phyloP scores from a whole-genome alignment of 495 filamentous ascomycete genomes.

The Trichocladium antarcticum region DNA sequence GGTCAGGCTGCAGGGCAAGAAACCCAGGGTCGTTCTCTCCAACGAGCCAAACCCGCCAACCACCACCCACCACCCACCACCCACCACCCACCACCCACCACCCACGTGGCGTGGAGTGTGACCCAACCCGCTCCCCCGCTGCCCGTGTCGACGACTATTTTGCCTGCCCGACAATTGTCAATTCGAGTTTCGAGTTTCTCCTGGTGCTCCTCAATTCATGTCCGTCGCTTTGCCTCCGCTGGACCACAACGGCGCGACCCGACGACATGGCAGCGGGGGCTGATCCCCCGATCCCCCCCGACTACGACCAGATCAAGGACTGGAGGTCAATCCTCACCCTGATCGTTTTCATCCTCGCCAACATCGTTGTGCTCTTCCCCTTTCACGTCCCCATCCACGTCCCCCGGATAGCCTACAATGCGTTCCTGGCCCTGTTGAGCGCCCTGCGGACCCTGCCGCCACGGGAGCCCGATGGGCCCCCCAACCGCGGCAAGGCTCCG shows the following conservation, averaged over 20 bases:
- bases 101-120: too few relatives aligned
- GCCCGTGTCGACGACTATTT: too few relatives aligned
- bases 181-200: too few relatives aligned
- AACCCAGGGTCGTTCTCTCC: too few relatives aligned
- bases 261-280: slow-evolving; percentile 14
- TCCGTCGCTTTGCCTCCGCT: too few relatives aligned
- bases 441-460: slow-evolving; percentile 41
- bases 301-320: slow-evolving; percentile 42
- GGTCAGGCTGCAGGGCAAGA: too few relatives aligned
- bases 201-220: too few relatives aligned
- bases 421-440: slow-evolving; percentile 31
- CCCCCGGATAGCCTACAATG: slow-evolving; percentile 38
- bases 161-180: too few relatives aligned
- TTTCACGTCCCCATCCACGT: slow-evolving; percentile 49
- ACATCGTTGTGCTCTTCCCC: slow-evolving; percentile 53
- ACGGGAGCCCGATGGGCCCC: slow-evolving; percentile 17
- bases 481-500: background rate
- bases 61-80: too few relatives aligned
- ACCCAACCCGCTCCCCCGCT: too few relatives aligned
- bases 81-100: too few relatives aligned
- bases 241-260: background rate
- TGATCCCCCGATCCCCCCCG: slow-evolving; percentile 33
- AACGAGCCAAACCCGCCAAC: too few relatives aligned
- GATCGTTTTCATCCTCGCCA: slow-evolving; percentile 51
- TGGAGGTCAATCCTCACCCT: slow-evolving; percentile 56